Base-by-base conservation (phyloP, 2,329 filamentous ascomycete species). In the Botrytis pseudocinerea region DNA sequence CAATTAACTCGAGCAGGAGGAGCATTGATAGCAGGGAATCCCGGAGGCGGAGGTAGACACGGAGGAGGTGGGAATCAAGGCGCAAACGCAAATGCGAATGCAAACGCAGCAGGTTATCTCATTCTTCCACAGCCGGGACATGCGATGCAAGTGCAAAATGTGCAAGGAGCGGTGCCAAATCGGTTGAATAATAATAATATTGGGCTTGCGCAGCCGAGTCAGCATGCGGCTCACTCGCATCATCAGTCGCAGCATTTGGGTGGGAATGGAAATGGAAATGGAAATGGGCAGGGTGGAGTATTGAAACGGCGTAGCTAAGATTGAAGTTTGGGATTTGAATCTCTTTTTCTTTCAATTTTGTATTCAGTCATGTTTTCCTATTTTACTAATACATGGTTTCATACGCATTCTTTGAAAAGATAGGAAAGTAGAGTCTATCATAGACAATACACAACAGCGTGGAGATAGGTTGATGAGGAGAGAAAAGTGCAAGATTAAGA, bases 111-210 rank as follows among this genome's bases (percentile, higher is more conserved):
- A 20, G 14, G 32, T 1, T n/a, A 35, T 48, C 22, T 51, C 9
- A 28, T 38, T 18, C 25, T 57, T 1, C n/a, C 51, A 14, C 51
- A 57, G 28, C n/a, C 51, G 6, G 51, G 51, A 2, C n/a, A 57
- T 57, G 51, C n/a, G 3, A 28, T 57, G 8, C n/a, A 57, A 57
- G 51, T 32, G n/a, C 51, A 57, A 12, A 57, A 57, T 57, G n/a
- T 57, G 6, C 51, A 57, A 14, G 51, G 51, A 9, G 51, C n/a
- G 10, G 51, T 28, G 7, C n/a, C 38, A 0, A 69, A 69, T 42
- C 65, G 65, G 7, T 48, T 69, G 16, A 57, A 69, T n/a, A 69
- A 69, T 22, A 69, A 44, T 32, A 69, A 69, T 18, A 69, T 69
- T 32, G 65, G 65, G 16, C 48, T 69, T 57, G 38, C 65, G n/a